A percentile compares a stretch with the other conserved stretches of the same genome.
Conservation (phyloP, 441 rosid species). For the Populus hybrid region DNA sequence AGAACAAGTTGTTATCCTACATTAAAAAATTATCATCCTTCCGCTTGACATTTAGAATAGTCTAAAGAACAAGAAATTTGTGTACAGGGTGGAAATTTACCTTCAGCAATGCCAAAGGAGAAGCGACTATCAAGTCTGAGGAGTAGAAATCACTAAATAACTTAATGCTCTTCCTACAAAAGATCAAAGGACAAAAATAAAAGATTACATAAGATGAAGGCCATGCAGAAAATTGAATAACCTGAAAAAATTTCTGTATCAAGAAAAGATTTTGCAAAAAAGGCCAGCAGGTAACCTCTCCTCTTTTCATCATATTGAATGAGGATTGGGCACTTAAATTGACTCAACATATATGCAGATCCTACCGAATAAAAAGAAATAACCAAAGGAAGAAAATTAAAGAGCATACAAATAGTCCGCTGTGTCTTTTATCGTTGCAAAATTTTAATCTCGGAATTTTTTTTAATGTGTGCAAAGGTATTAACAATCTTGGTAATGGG, state of each 20-base stretch:
- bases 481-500: not conserved
- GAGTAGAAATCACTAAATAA: slow-evolving; percentile 84
- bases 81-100: slow-evolving; percentile 41
- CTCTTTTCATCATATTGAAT: not conserved
- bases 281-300: not conserved
- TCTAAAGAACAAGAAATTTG: slow-evolving; percentile 14
- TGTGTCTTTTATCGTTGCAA: not conserved
- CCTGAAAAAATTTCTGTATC: not conserved
- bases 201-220: not conserved
- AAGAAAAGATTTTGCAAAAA: not conserved
- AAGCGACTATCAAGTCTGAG: slow-evolving; percentile 90
- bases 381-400: not conserved
- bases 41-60: not conserved
- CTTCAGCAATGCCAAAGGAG: slow-evolving; percentile 67
- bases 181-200: slow-evolving; percentile 10
- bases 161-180: slow-evolving; percentile 75
- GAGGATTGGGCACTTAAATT: not conserved
- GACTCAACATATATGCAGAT: not conserved
- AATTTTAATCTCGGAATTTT: not conserved
- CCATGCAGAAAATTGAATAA: not conserved
- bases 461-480: not conserved
- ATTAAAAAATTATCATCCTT: not conserved
- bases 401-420: not conserved
- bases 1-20: not conserved
- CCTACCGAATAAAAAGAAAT: not conserved